Evolutionary conservation across 345 rosid genomes (phyloP).

Genomic region (Arabidopsis arenosa): DNA sequence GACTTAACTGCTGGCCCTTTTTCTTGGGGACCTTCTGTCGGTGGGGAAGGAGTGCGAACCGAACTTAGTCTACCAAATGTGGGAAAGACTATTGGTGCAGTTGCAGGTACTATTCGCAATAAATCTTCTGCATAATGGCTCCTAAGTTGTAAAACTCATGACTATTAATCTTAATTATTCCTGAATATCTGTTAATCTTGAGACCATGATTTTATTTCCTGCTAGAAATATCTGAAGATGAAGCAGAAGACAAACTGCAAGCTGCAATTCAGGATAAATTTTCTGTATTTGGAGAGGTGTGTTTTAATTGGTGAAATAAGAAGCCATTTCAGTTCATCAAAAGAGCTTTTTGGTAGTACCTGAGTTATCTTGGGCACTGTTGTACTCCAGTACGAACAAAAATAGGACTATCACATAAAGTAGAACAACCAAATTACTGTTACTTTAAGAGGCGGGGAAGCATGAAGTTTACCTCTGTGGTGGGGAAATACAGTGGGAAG

Average conservation of each 20-base stretch:
- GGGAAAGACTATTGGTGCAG: constrained; percentile 92
- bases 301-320: constrained; percentile 42
- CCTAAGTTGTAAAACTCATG: constrained; percentile 18
- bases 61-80: constrained; percentile 90
- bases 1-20: constrained; percentile 96
- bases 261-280: constrained; percentile 97
- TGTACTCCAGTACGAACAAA: constrained; percentile 25
- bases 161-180: not conserved
- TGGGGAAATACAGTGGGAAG: constrained; percentile 27
- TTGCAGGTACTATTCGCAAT: constrained; percentile 64
- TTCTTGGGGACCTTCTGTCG: constrained; percentile 99
- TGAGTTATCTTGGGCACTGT: constrained; percentile 24
- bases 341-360: constrained; percentile 28
- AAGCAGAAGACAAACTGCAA: constrained; percentile 95
- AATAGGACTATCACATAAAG: constrained; percentile 17
- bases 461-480: constrained; percentile 2
- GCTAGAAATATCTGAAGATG: constrained; percentile 96
- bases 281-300: constrained; percentile 95
- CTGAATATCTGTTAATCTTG: constrained; percentile 25
- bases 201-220: constrained; percentile 33
- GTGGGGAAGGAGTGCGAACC: constrained; percentile 99
- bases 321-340: constrained; percentile 21
- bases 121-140: constrained; percentile 17
- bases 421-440: constrained; percentile 25
- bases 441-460: constrained; percentile 16